Base-by-base conservation (phyloP, 2,329 filamentous ascomycete species). In the Fusarium hainanense region DNA sequence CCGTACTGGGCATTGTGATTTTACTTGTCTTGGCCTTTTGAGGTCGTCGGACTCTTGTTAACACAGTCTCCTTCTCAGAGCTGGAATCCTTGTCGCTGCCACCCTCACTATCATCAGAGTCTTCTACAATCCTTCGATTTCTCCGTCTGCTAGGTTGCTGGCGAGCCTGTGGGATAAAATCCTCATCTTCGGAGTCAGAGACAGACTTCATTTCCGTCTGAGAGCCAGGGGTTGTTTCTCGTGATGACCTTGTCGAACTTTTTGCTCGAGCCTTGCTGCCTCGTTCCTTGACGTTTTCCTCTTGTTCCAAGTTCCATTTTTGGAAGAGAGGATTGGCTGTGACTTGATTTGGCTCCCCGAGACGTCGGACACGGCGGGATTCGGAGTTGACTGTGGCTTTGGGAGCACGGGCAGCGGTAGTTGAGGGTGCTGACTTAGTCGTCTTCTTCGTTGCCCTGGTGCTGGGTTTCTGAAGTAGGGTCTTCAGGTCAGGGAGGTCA, bases 401-500 rank as follows among this genome's bases (percentile, higher is more conserved):
- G 10, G 73, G 68, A 27, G 74, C 57, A 11, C 73, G 68, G n/a
- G 68, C 40, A 52, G 71, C 70, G 44, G 58, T 59, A n/a, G 63
- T 47, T 11, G 57, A 30, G n/a, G 54, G 46, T 41, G 55, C n/a
- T 42, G 57, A 21, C 43, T 61, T 23, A 48, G 23, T 28, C 58
- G 65, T 34, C 34, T 46, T 48, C n/a, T 56, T 69, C n/a, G 68
- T 68, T 70, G 60, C 55, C 63, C 58, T 67, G 34, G 49, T 44
- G 41, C 28, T 66, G 27, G 70, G 46, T 28, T 58, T 70, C 11
- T 61, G 68, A 23, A 77, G 46, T 11, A 83, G 62, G 4, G 77
- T 75, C 41, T 79, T 76, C 25, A 82, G 60, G 34, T 81, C 80
- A 3, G 82, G 81, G 27, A 84, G 78, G 34, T 84, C 83, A 43